Conservation (phyloP, 192 early-diverging fungal genomes). For the Phycomyces nitens region DNA sequence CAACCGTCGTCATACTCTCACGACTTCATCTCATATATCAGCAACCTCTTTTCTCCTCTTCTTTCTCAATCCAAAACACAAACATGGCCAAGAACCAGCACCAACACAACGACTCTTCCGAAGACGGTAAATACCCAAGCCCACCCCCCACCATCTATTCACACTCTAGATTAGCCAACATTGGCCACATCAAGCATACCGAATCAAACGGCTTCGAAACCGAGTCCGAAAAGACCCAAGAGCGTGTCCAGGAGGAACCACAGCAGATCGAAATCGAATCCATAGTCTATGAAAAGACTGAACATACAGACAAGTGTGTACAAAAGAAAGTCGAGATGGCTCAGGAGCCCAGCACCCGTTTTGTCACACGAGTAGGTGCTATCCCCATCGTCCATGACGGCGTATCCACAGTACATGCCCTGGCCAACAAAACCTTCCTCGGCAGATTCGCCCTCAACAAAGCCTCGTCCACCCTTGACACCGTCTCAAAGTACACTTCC, state of each 20-base stretch:
- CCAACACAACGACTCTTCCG: not conserved
- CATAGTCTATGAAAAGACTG: not conserved
- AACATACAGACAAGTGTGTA: conserved; percentile 11
- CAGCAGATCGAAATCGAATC: not conserved
- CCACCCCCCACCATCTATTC: not conserved
- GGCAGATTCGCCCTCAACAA: conserved; percentile 32
- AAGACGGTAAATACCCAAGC: conserved; percentile 15
- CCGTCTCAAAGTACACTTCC: conserved; percentile 17
- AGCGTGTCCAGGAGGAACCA: too few relatives aligned
- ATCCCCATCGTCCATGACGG: conserved; percentile 34
- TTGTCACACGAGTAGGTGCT: conserved; percentile 34
- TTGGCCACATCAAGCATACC: conserved; percentile 17
- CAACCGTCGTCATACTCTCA: too few relatives aligned
- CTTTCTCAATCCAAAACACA: not conserved
- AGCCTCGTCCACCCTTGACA: conserved; percentile 20
- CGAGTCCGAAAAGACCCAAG: too few relatives aligned
- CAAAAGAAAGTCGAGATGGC: not conserved
- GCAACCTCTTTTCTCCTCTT: not conserved
- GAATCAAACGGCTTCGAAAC: conserved; percentile 6
- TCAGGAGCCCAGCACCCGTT: conserved; percentile 7
- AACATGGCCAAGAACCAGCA: conserved; percentile 13
- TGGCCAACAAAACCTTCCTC: conserved; percentile 26
- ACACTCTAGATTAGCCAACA: not conserved
- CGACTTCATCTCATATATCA: too few relatives aligned
- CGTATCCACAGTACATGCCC: conserved; percentile 21